A percentile compares a stretch with the other conserved stretches of the same genome.
These are phyloP conservation scores for Elymus sibiricus DNA, from an alignment of 176 grass and related monocot genomes.

Conservation along the genomic window DNA sequence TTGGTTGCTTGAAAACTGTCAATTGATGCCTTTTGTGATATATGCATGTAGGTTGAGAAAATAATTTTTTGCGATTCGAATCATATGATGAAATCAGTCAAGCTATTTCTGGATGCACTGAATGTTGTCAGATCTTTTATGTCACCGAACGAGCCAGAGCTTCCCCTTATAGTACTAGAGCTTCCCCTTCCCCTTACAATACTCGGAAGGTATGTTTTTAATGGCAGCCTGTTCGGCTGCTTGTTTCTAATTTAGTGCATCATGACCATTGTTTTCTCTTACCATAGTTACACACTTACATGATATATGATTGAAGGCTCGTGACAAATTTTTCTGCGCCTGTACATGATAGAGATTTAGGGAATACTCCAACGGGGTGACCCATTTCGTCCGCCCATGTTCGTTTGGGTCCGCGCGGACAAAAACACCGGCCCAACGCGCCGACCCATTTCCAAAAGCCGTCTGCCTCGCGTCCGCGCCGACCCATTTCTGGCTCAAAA, in stretches of 20 bases:
- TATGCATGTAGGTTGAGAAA: slow-evolving; percentile 66
- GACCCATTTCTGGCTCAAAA: no score
- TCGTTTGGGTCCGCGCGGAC: no score
- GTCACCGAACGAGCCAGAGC: slow-evolving; percentile 63
- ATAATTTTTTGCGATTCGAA: slow-evolving; percentile 85
- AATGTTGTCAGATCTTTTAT: slow-evolving; percentile 79
- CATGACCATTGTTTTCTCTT: not conserved
- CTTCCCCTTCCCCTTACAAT: slow-evolving; percentile 34
- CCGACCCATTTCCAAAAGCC: no score
- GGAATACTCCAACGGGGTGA: no score
- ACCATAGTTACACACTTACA: not conserved
- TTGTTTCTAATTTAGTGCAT: slow-evolving; percentile 14
- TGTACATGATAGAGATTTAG: no score
- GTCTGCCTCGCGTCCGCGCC: no score
- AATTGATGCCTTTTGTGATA: slow-evolving; percentile 17
- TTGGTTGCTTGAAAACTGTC: slow-evolving; percentile 15
- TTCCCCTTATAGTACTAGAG: no score
- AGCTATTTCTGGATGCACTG: slow-evolving; percentile 78
- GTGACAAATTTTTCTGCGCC: not conserved
- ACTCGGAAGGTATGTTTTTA: slow-evolving; percentile 58
- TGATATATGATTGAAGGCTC: not conserved
- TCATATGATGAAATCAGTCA: slow-evolving; percentile 69
- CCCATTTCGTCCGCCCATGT: no score
- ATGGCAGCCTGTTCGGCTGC: not conserved
- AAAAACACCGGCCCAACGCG: no score